Evolutionary conservation across 73 alveolate genomes (phyloP), one percentile per base, ranked within the genome.

Genomic region (Paramecium tetraurelia): DNA sequence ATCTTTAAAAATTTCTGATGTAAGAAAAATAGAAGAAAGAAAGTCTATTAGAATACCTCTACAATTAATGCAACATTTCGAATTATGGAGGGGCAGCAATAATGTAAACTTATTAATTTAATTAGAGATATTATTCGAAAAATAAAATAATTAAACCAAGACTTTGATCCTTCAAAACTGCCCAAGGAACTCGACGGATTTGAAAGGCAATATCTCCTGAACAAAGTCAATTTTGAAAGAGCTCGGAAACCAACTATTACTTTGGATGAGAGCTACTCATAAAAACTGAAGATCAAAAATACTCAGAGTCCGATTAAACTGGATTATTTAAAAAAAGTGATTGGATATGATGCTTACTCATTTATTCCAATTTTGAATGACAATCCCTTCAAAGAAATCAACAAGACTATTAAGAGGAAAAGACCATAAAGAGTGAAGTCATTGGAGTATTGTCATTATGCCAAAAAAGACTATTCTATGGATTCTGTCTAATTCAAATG

Each of bases 381-480:
- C 27, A 63, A 63, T 63, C 84, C 84, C 7, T 63, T 63, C 29
- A 63, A 63, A 63, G 84, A 63, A 12, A 31, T 63, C 14, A 63
- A 33, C n/a, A 27, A 33, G 29, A 31, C 84, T 5, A 27, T 31
- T 3, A 63, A 16, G 10, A 31, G 41, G 12, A 33, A 31, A 63
- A 63, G 84, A 63, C 84, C 84, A 11, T 27, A 63, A 14, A 63
- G 84, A 63, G 84, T 63, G 31, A 63, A 63, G 12, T 63, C 84
- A 27, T 33, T 63, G 22, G 84, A 63, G 27, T 22, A 63, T 31
- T 31, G 46, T 63, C n/a, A 6, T 3, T 63, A 31, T 63, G 50
- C 41, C 3, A 27, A 20, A 12, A 63, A 24, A 33, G 84, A 63
- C 31, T 12, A 11, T 63, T 63, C 84, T 27, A 27, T 63, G n/a